A percentile compares a stretch with the other conserved stretches of the same genome.
phyloP scores from a whole-genome alignment of 768 basidiomycete species.

The Trametes sanguinea region DNA sequence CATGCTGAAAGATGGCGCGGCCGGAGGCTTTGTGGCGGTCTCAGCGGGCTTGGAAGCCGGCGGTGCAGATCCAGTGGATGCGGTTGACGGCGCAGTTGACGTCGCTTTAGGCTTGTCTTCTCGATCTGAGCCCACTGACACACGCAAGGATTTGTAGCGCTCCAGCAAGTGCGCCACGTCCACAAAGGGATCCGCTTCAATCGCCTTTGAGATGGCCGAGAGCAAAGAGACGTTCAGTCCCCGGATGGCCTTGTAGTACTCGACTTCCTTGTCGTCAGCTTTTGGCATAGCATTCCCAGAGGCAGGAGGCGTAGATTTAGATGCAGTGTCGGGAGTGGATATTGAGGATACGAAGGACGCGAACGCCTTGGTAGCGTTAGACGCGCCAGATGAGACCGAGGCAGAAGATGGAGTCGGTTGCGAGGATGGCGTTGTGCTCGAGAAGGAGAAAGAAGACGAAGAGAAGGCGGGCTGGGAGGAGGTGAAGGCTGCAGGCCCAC shows the following conservation, averaged over 20 bases:
- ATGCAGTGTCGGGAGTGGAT: conserved; percentile 11
- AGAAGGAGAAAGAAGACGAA: conserved; percentile 17
- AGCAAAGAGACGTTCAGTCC: conserved; percentile 72
- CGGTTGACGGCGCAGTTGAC: not conserved
- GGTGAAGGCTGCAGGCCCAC: conserved; percentile 34
- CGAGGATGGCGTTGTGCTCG: conserved; percentile 5
- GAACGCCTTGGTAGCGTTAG: conserved; percentile 54
- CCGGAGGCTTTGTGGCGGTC: not conserved
- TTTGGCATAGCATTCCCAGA: conserved; percentile 9
- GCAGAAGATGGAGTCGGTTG: conserved; percentile 20
- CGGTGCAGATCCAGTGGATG: not conserved
- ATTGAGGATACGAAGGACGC: conserved; percentile 43
- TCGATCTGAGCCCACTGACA: conserved; percentile 56
- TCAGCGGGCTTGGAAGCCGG: conserved; percentile 1
- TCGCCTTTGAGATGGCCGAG: conserved; percentile 54
- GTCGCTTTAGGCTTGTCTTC: conserved; percentile 35
- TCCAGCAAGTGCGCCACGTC: conserved; percentile 59
- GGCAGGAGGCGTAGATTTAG: conserved; percentile 18
- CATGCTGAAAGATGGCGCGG: conserved; percentile 25
- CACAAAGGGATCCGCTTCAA: conserved; percentile 70
- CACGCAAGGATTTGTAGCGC: conserved; percentile 59
- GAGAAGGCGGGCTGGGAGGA: conserved; percentile 19
- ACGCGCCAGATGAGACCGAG: conserved; percentile 39
- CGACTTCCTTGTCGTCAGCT: conserved; percentile 41
- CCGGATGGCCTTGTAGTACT: conserved; percentile 70